Percentiles rank a stretch among this genome's conserved stretches.
Evolutionary conservation across 148 eudicot genomes (phyloP).

Genomic region (Heliamphora exappendiculata): DNA sequence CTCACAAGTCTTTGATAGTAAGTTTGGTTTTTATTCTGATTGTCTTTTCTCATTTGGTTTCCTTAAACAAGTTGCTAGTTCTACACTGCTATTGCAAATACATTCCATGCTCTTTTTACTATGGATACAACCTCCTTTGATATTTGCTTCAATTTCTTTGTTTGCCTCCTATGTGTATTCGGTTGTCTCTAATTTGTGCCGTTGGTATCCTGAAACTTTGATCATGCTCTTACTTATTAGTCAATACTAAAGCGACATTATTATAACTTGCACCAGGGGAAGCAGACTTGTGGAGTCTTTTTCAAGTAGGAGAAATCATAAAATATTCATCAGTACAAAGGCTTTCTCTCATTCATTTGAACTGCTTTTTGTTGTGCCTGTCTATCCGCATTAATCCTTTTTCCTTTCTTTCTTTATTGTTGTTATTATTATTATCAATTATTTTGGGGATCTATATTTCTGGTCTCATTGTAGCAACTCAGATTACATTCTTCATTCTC

Average conservation of each 20-base stretch:
- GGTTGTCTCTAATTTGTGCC: no score
- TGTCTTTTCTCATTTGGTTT: no score
- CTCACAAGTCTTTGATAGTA: no score
- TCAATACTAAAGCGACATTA: background rate
- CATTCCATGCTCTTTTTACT: no score
- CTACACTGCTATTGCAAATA: no score
- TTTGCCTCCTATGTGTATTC: no score
- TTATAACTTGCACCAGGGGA: background rate
- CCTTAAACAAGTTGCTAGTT: no score
- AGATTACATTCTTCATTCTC: background rate
- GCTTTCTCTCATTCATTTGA: background rate
- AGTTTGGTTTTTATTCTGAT: no score
- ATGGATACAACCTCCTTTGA: no score
- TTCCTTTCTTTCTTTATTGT: background rate
- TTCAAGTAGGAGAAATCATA: background rate
- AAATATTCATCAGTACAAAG: background rate
- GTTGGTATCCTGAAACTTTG: no score
- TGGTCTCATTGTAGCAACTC: background rate
- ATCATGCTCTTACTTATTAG: background rate
- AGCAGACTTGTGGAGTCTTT: background rate
- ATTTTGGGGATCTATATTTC: background rate
- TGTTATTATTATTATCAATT: background rate
- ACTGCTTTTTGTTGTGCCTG: background rate
- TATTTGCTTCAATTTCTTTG: no score
- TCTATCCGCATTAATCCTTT: background rate